phyloP scores from a whole-genome alignment of 148 eudicot genomes.

The Polygonum aviculare region DNA sequence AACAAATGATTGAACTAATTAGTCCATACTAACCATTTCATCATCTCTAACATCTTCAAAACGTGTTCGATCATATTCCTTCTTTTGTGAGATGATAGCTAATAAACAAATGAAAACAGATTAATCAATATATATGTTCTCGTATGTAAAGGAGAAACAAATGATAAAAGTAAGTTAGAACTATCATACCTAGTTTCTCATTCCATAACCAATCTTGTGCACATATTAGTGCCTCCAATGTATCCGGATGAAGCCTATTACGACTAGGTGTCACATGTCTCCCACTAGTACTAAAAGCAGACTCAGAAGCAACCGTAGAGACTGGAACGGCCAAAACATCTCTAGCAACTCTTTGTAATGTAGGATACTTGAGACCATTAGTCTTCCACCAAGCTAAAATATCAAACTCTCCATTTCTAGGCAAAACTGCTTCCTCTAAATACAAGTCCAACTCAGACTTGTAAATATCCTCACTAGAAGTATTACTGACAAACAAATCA shows the following conservation, averaged over 20 bases:
- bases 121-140: too few relatives aligned
- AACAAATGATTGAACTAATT: too few relatives aligned
- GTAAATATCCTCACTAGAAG: slow-evolving; percentile 48
- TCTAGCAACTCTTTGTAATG: background rate
- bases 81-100: too few relatives aligned
- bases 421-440: slow-evolving; percentile 81
- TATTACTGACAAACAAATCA: slow-evolving; percentile 75
- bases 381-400: slow-evolving; percentile 2
- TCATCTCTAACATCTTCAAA: too few relatives aligned
- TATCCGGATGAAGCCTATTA: background rate
- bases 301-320: background rate
- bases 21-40: too few relatives aligned
- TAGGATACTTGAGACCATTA: background rate
- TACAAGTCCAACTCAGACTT: slow-evolving; percentile 83
- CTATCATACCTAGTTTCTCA: background rate
- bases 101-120: too few relatives aligned
- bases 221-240: background rate
- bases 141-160: too few relatives aligned
- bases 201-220: background rate
- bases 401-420: slow-evolving; percentile 52
- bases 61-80: too few relatives aligned
- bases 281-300: background rate
- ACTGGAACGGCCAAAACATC: background rate
- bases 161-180: too few relatives aligned
- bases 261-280: background rate